Conservation (phyloP, 148 eudicot species). For the Bassia scoparia region DNA sequence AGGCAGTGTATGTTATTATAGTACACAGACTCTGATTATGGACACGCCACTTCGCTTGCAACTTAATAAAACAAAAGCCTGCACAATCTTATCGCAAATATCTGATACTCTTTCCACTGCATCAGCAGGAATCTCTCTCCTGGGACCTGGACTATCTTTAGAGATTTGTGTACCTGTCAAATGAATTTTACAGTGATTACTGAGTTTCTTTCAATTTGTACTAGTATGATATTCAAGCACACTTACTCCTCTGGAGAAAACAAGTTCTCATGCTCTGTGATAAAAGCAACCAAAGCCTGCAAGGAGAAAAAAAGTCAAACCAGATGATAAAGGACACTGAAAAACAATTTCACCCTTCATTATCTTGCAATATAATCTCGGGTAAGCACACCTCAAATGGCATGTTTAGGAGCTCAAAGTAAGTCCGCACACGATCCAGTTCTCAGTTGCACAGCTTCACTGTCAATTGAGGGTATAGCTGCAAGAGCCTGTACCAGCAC, state of each 20-base stretch:
- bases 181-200: conserved; percentile 7
- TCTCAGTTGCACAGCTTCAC: conserved; percentile 74
- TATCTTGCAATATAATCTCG: background rate
- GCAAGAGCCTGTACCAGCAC: conserved; percentile 61
- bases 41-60: background rate
- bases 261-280: conserved; percentile 70
- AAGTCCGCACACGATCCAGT: conserved; percentile 92
- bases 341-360: background rate
- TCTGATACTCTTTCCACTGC: conserved; percentile 63
- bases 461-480: conserved; percentile 79
- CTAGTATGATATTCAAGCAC: conserved; percentile 9
- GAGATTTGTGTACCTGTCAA: conserved; percentile 62
- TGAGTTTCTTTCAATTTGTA: conserved; percentile 6
- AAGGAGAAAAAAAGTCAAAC: conserved; percentile 14
- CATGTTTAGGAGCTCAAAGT: conserved; percentile 93
- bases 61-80: conserved; percentile 5
- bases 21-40: background rate
- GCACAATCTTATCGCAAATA: conserved; percentile 30
- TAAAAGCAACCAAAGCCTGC: conserved; percentile 95
- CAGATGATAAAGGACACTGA: background rate
- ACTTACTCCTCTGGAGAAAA: conserved; percentile 88
- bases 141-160: conserved; percentile 74
- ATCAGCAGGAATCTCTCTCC: conserved; percentile 85
- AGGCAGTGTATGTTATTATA: background rate
- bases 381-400: conserved; percentile 87